Conservation (phyloP, 2,329 filamentous ascomycete species). For the Neopestalotiopsis rosae region DNA sequence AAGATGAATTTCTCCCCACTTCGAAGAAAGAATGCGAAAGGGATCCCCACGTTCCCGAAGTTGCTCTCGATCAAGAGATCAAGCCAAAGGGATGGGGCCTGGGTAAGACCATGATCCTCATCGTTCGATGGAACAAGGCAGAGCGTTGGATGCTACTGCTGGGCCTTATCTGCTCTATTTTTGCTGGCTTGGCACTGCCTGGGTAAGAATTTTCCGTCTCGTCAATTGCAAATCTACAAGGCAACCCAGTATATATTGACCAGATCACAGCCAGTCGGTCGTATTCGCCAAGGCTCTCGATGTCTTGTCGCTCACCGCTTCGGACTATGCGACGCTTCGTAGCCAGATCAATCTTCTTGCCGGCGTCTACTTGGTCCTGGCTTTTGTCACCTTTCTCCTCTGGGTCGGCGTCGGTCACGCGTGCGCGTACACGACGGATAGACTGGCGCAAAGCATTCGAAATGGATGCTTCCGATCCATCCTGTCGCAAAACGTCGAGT, state of each 20-base stretch:
- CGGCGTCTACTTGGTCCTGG: conserved; percentile 18
- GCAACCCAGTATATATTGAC: not conserved
- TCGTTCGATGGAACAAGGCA: conserved; percentile 28
- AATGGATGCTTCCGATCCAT: conserved; percentile 47
- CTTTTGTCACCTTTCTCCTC: conserved; percentile 12
- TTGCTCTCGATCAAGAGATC: not conserved
- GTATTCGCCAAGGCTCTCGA: conserved; percentile 20
- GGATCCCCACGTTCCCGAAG: not conserved
- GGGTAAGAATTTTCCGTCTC: conserved; percentile 13
- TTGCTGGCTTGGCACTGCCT: conserved; percentile 20
- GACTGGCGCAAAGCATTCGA: conserved; percentile 7
- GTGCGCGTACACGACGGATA: conserved; percentile 16
- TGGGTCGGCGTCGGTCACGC: conserved; percentile 15
- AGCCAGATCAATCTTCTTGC: conserved; percentile 18
- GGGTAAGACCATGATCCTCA: conserved; percentile 14
- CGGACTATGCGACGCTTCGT: conserved; percentile 25
- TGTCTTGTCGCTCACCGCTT: conserved; percentile 22
- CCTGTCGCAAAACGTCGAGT: conserved; percentile 57
- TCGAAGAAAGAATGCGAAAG: too few relatives aligned
- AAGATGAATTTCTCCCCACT: not conserved
- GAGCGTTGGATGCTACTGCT: conserved; percentile 31
- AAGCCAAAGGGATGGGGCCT: conserved; percentile 31
- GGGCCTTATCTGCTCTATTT: conserved; percentile 18
- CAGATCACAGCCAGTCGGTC: conserved; percentile 16
- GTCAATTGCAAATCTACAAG: not conserved